Evolutionary conservation across 768 basidiomycete genomes (phyloP), one percentile per base, ranked within the genome.

Genomic region (Daedaleopsis sinensis): DNA sequence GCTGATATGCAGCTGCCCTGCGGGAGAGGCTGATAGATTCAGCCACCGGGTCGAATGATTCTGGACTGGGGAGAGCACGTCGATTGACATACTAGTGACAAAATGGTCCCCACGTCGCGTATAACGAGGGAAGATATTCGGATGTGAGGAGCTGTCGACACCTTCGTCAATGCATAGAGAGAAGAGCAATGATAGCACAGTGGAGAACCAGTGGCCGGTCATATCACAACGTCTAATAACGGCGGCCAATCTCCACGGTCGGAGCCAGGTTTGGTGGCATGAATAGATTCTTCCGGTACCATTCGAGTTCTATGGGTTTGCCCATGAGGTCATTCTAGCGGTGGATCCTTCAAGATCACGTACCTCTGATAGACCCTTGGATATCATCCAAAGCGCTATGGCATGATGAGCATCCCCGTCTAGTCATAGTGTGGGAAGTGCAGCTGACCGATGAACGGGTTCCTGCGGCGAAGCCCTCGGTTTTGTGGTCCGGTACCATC

Each of bases 381-480:
- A 96, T 95, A 67, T 96, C 94, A 62, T 90, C 89, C 63, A 94
- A 72, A 2, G 94, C 94, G 32, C 93, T 95, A 42, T 51, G n/a
- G 58, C 55, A 16, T 15, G 39, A 53, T 32, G 23, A 47, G 39
- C 15, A 32, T 12, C 27, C 27, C 7, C 27, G 27, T 7, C 27
- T 32, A 32, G 27, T 32, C 3, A 32, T 32, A 32, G 27, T 46
- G 43, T 4, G 24, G 21, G 18, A 24, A 32, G 21, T 35, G n/a
- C 13, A 54, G 46, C 52, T 37, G 36, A 88, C 92, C 91, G 80
- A 70, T 93, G 91, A 19, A 69, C 37, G 0, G 79, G 54, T 79
- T 82, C 62, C n/a, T 15, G 13, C 1, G 46, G 48, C 0, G 58
- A 19, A 1, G 24, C 19, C 4, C 24, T 32, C 1, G 19, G 44